phyloP scores from a whole-genome alignment of 768 basidiomycete species.

The Tylopilus felleus region DNA sequence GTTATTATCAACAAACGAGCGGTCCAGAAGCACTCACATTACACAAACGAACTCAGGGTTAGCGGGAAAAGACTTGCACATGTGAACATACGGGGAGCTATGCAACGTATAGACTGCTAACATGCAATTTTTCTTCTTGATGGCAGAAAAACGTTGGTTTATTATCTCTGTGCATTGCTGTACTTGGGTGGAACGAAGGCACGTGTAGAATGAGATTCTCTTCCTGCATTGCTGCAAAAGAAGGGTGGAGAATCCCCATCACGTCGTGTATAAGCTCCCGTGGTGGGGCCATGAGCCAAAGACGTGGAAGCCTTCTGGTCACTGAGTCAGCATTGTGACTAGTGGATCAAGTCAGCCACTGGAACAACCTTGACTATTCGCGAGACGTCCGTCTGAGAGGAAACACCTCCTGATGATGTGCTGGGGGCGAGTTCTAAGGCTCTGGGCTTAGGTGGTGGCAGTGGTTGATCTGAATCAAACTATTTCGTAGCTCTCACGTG shows the following conservation, averaged over 20 bases:
- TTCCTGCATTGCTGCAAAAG: conserved; percentile 22
- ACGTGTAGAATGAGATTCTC: conserved; percentile 22
- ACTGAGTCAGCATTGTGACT: neutral
- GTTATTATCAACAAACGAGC: neutral
- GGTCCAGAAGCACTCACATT: neutral
- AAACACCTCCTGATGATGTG: neutral
- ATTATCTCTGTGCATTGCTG: conserved; percentile 1
- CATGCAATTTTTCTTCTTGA: neutral
- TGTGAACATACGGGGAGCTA: neutral
- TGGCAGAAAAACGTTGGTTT: neutral
- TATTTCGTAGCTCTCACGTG: conserved; percentile 28
- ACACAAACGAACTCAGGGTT: neutral
- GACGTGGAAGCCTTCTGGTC: conserved; percentile 13
- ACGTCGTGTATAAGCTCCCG: conserved; percentile 14
- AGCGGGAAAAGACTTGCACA: neutral
- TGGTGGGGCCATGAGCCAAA: conserved; percentile 17
- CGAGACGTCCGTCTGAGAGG: neutral
- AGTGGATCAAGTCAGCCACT: neutral
- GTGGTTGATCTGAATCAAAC: conserved; percentile 22
- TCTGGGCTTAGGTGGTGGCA: neutral
- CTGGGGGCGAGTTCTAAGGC: neutral
- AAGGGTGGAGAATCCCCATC: conserved; percentile 27
- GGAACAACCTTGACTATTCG: neutral
- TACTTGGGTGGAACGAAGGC: neutral
- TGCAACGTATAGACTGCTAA: too few species aligned